Percentiles rank a stretch among this genome's conserved stretches.
phyloP scores from a whole-genome alignment of 2,329 filamentous ascomycete species.

The Fusarium sp. region DNA sequence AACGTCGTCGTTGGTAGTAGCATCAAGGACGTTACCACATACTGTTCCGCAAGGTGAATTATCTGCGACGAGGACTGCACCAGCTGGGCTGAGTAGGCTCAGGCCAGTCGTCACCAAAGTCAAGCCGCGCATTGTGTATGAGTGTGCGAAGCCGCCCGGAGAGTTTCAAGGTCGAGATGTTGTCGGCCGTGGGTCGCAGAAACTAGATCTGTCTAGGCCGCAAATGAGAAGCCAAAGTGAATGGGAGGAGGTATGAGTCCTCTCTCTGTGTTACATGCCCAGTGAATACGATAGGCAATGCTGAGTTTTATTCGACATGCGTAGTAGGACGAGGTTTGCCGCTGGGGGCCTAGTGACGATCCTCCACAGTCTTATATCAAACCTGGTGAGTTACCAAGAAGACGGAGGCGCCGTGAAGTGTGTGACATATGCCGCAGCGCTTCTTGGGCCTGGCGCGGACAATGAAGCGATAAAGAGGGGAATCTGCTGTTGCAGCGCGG shows the following conservation, averaged over 20 bases:
- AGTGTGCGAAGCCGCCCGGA: not conserved
- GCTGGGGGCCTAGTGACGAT: constrained; percentile 27
- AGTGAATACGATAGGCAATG: constrained; percentile 18
- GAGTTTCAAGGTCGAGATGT: not conserved
- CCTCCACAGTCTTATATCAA: constrained; percentile 28
- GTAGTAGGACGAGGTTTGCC: constrained; percentile 15
- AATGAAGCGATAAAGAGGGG: constrained; percentile 3
- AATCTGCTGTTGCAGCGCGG: constrained; percentile 25
- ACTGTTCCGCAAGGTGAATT: constrained; percentile 61
- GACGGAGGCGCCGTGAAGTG: constrained; percentile 1
- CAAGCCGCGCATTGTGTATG: constrained; percentile 13
- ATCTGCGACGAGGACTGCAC: constrained; percentile 56
- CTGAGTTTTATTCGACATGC: constrained; percentile 3
- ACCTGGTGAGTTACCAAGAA: not conserved
- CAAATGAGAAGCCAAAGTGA: not conserved
- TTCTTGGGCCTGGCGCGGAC: constrained; percentile 22
- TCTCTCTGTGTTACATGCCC: constrained; percentile 33
- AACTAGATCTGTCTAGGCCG: not conserved
- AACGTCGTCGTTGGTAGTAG: constrained; percentile 60
- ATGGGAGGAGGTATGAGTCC: not conserved
- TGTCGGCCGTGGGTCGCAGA: not conserved
- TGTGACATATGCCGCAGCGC: constrained; percentile 29
- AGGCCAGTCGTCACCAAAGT: constrained; percentile 35
- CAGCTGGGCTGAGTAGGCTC: constrained; percentile 29
- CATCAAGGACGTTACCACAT: constrained; percentile 65